A percentile compares a stretch with the other conserved stretches of the same genome.
phyloP scores from a whole-genome alignment of 192 early-diverging fungal genomes.

The Glomus cerebriforme region DNA sequence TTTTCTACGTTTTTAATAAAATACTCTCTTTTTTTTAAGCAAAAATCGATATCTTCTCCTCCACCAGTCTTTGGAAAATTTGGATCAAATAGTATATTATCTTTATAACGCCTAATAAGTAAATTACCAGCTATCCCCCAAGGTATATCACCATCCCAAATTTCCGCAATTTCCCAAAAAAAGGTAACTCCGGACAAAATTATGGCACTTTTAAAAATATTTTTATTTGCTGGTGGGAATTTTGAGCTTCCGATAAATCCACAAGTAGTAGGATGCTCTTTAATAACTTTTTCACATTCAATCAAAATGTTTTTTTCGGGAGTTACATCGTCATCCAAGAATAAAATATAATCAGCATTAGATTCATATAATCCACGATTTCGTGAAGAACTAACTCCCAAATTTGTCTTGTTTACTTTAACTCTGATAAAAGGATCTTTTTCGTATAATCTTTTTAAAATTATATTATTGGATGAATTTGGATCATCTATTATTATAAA shows the following conservation, averaged over 20 bases:
- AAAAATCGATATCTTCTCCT: constrained; percentile 27
- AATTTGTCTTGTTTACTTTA: not conserved
- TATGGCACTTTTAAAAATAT: constrained; percentile 1
- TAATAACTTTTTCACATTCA: constrained; percentile 15
- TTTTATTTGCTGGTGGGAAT: not conserved
- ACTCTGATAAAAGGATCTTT: not conserved
- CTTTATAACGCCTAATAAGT: not conserved
- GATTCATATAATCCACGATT: constrained; percentile 15
- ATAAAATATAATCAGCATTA: constrained; percentile 23
- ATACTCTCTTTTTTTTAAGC: not conserved
- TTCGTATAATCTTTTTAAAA: not conserved
- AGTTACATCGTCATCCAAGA: constrained; percentile 16
- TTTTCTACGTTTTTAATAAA: not conserved
- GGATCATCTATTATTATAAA: not conserved
- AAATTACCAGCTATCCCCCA: constrained; percentile 20
- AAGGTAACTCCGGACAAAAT: not conserved
- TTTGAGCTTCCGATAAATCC: constrained; percentile 9
- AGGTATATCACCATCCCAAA: not conserved
- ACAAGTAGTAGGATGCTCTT: not conserved
- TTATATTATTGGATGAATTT: not conserved
- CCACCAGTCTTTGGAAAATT: constrained; percentile 8
- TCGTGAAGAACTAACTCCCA: constrained; percentile 6
- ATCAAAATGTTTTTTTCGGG: not conserved
- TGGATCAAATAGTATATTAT: not conserved
- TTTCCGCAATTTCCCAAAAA: constrained; percentile 23